These are phyloP conservation scores for Diaporthe ilicicola DNA, from an alignment of 2,329 filamentous ascomycete species.

Conservation along the genomic window DNA sequence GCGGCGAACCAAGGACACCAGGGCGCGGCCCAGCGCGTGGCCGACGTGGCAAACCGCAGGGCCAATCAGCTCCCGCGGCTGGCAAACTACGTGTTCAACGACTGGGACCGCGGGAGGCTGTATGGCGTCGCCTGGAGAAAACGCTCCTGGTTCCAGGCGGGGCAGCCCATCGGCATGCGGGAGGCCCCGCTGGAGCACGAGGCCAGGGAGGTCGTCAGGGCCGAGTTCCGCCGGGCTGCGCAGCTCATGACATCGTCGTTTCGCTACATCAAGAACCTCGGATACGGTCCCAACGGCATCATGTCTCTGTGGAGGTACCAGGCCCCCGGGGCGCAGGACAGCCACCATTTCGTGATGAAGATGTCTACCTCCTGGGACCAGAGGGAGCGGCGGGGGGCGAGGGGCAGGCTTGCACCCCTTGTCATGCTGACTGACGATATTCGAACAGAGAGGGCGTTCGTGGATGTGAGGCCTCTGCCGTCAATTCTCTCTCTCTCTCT, in stretches of 20 bases:
- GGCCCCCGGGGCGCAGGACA: background rate
- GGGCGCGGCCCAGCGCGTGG: background rate
- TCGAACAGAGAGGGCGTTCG: no score
- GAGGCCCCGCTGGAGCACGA: no score
- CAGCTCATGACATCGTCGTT: background rate
- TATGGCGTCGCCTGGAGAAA: background rate
- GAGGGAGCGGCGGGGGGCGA: background rate
- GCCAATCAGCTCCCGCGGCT: background rate
- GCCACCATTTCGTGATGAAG: conserved; percentile 3
- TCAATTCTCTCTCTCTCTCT: no score
- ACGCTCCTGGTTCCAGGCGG: no score
- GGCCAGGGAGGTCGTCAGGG: background rate
- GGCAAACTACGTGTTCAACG: background rate
- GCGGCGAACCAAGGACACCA: background rate
- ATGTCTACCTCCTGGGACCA: background rate
- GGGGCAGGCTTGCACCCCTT: background rate
- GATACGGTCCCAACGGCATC: background rate
- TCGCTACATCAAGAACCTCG: background rate
- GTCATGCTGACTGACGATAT: no score
- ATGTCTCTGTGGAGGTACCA: background rate
- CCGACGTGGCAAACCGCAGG: background rate
- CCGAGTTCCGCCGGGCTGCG: background rate
- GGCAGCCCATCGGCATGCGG: no score
- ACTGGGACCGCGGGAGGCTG: background rate
- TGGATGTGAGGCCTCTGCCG: no score